Percentiles rank a stretch among this genome's conserved stretches.
These are phyloP conservation scores for Sarcodon aspratus DNA, from an alignment of 768 basidiomycete genomes.

Conservation along the genomic window DNA sequence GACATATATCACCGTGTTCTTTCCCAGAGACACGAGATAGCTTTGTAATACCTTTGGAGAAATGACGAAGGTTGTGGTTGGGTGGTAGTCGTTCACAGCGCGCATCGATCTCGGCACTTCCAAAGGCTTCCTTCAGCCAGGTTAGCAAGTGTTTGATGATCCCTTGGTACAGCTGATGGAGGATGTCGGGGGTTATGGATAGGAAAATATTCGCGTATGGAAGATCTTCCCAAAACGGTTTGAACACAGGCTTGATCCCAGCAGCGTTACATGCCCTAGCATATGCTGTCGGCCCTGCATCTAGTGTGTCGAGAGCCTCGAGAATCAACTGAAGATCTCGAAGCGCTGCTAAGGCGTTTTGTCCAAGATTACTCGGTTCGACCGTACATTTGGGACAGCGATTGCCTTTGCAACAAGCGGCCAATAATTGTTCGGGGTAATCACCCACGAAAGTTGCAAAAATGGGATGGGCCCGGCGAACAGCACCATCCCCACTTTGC, in stretches of 20 bases:
- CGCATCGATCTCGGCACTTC: slow-evolving; percentile 8
- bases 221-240: slow-evolving; percentile 15
- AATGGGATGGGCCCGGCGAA: slow-evolving; percentile 12
- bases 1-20: slow-evolving; percentile 14
- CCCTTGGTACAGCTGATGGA: slow-evolving; percentile 19
- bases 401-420: slow-evolving; percentile 9
- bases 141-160: slow-evolving; percentile 15
- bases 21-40: slow-evolving; percentile 11
- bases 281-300: neutral
- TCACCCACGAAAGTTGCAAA: slow-evolving; percentile 11
- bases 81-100: slow-evolving; percentile 10
- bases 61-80: slow-evolving; percentile 11
- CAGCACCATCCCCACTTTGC: slow-evolving; percentile 10
- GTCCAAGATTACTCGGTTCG: slow-evolving; percentile 5
- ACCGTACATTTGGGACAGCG: slow-evolving; percentile 11
- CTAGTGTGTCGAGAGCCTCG: neutral
- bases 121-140: slow-evolving; percentile 10
- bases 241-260: slow-evolving; percentile 11
- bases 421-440: slow-evolving; percentile 15
- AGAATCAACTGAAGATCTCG: neutral
- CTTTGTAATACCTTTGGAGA: slow-evolving; percentile 10
- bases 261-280: slow-evolving; percentile 4
- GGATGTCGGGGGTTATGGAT: slow-evolving; percentile 16
- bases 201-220: slow-evolving; percentile 14
- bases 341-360: neutral